A percentile compares a stretch with the other conserved stretches of the same genome.
Conservation (phyloP, 129 eudicot species). For the Flaveria bidentis region DNA sequence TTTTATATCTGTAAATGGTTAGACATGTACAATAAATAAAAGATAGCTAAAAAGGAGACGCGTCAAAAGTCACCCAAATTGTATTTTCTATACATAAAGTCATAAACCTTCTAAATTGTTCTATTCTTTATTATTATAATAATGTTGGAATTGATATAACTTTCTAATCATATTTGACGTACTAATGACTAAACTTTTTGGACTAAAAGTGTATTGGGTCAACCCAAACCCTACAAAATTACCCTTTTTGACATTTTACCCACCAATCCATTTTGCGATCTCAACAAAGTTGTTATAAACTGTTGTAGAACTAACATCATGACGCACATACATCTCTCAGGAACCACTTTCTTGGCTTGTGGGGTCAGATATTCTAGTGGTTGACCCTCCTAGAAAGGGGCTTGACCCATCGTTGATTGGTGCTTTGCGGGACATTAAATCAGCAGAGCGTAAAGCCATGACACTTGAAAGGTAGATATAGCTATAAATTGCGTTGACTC, state of each 20-base stretch:
- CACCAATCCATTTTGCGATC: not conserved
- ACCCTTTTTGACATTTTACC: not conserved
- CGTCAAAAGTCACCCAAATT: not conserved
- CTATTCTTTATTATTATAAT: not conserved
- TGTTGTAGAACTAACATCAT: constrained; percentile 6
- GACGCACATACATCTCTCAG: constrained; percentile 44
- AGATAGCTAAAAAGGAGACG: not conserved
- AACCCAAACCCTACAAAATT: constrained; percentile 5
- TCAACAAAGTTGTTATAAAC: not conserved
- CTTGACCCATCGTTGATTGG: constrained; percentile 70
- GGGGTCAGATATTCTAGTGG: constrained; percentile 95
- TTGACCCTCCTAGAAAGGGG: constrained; percentile 99
- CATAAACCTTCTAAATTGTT: not conserved
- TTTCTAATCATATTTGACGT: not conserved
- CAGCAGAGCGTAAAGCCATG: constrained; percentile 53
- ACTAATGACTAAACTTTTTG: not conserved
- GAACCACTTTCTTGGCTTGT: constrained; percentile 91
- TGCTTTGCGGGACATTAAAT: constrained; percentile 54
- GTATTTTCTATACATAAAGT: not conserved
- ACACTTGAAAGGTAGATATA: constrained; percentile 53
- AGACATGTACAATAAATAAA: not conserved
- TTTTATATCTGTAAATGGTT: not conserved
- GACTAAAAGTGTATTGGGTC: not conserved
- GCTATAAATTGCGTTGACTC: not conserved
- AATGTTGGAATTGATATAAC: not conserved